Conservation (phyloP, 73 alveolate species). For the Tetrahymena borealis region DNA sequence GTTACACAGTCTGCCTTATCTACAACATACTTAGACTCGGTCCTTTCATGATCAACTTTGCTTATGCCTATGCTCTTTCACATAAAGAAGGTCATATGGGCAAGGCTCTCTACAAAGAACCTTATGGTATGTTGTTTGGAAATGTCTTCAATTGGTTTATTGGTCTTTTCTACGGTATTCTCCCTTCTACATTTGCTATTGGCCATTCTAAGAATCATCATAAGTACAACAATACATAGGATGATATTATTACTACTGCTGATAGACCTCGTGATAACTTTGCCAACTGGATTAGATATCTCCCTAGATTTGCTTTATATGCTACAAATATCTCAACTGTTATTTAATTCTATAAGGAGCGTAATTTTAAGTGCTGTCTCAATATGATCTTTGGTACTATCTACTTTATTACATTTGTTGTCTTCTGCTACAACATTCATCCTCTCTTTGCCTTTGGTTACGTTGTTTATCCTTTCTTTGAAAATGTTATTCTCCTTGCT, state of each 20-base stretch:
- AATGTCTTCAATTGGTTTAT: neutral
- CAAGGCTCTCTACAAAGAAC: neutral
- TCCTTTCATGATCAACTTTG: neutral
- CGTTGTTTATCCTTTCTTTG: neutral
- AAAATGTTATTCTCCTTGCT: neutral
- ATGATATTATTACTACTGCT: neutral
- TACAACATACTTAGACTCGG: neutral
- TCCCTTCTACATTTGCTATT: neutral
- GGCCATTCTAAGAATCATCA: neutral
- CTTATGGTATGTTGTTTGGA: neutral
- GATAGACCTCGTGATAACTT: neutral
- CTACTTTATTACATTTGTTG: neutral
- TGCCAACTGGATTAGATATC: neutral
- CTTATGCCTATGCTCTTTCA: neutral
- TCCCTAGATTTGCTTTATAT: slow-evolving; percentile 3
- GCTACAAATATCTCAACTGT: neutral
- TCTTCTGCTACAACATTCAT: neutral
- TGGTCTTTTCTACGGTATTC: slow-evolving; percentile 7
- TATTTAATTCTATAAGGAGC: neutral
- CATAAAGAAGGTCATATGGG: slow-evolving; percentile 5
- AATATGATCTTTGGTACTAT: neutral
- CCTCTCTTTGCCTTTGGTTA: neutral
- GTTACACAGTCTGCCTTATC: neutral
- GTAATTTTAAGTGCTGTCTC: neutral
- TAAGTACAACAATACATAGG: neutral